A percentile compares a stretch with the other conserved stretches of the same genome.
Evolutionary conservation across 805 yeast species (phyloP).

Genomic region (Kazachstania africana): DNA sequence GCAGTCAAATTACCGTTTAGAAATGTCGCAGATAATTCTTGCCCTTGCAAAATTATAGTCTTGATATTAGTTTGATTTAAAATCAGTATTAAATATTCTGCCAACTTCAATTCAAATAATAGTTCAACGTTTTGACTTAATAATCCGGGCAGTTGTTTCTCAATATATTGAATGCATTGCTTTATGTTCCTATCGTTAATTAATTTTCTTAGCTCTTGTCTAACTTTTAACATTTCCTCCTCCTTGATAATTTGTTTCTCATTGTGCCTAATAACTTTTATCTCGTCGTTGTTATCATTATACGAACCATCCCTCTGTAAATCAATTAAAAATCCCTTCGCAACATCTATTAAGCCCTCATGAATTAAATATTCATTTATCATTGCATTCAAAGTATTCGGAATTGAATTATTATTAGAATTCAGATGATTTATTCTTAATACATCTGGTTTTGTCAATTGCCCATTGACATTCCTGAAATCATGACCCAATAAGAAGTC

Average conservation of each 20-base stretch:
- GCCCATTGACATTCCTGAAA: conserved; percentile 8
- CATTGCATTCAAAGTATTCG: conserved; percentile 18
- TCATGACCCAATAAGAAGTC: conserved; percentile 12
- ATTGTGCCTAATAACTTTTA: conserved; percentile 15
- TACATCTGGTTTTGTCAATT: conserved; percentile 13
- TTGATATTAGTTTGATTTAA: conserved; percentile 7
- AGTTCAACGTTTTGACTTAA: conserved; percentile 14
- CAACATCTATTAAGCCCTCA: conserved; percentile 45
- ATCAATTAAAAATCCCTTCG: conserved; percentile 40
- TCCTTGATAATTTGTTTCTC: conserved; percentile 24
- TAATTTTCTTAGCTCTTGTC: conserved; percentile 35
- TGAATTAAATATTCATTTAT: conserved; percentile 40
- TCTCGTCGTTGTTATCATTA: conserved; percentile 11
- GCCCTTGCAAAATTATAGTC: conserved; percentile 13
- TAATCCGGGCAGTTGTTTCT: conserved; percentile 18
- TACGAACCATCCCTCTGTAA: conserved; percentile 11
- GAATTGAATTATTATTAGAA: conserved; percentile 19
- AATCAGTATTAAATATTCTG: conserved; percentile 13
- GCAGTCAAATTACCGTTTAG: conserved; percentile 10
- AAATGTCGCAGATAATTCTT: conserved; percentile 16
- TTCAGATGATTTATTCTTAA: conserved; percentile 14
- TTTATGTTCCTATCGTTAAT: conserved; percentile 37
- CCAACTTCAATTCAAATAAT: conserved; percentile 20
- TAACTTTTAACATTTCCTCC: conserved; percentile 28
- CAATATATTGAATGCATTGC: conserved; percentile 30